Conservation (phyloP, 805 yeast genomes). For the Pichia deserticola region DNA sequence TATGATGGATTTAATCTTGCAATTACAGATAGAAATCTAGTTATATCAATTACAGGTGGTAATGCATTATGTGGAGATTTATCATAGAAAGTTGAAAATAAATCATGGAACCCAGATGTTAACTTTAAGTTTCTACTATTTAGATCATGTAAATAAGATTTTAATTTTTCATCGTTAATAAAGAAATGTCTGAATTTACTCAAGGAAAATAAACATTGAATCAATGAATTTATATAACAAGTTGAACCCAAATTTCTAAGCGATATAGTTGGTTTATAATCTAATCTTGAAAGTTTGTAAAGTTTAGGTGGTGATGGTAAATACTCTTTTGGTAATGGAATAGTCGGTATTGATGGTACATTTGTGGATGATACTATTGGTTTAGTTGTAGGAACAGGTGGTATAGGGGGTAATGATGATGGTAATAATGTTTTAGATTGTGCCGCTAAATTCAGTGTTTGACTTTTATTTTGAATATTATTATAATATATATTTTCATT, state of each 20-base stretch:
- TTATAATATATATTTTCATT: background rate
- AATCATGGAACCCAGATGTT: slow-evolving; percentile 43
- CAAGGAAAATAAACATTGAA: slow-evolving; percentile 61
- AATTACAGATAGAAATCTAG: slow-evolving; percentile 41
- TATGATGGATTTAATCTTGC: slow-evolving; percentile 58
- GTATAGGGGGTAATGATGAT: background rate
- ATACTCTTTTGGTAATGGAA: background rate
- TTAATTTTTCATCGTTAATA: slow-evolving; percentile 27
- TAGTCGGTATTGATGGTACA: background rate
- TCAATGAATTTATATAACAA: slow-evolving; percentile 68
- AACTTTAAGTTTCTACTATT: slow-evolving; percentile 13
- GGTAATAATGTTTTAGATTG: background rate
- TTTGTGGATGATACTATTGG: background rate
- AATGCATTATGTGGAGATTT: slow-evolving; percentile 36
- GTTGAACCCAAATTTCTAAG: slow-evolving; percentile 63
- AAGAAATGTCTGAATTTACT: slow-evolving; percentile 43
- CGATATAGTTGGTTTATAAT: slow-evolving; percentile 27
- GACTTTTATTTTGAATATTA: background rate
- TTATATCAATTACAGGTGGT: slow-evolving; percentile 54
- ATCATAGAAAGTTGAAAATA: slow-evolving; percentile 48
- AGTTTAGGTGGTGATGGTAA: background rate
- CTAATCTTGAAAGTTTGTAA: background rate
- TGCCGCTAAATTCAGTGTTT: too few species aligned
- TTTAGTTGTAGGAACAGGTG: background rate
- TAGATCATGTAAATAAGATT: slow-evolving; percentile 9